Evolutionary conservation across 1,284 basidiomycete species (phyloP).

Genomic region (Sphaerobolus stellatus): DNA sequence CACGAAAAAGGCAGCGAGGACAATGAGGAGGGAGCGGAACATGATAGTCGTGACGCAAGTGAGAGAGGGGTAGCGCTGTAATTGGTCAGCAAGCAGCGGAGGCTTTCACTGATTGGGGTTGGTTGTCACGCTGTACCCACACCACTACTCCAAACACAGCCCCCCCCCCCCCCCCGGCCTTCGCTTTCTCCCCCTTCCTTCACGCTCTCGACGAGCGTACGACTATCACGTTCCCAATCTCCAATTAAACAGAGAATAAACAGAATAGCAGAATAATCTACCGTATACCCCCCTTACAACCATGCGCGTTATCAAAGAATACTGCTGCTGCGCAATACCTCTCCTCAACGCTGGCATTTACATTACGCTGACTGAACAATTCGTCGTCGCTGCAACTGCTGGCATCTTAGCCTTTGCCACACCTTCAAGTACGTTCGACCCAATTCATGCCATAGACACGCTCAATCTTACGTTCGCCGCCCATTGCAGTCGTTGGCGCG

Average conservation of each 20-base stretch:
- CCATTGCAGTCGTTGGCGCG: constrained; percentile 74
- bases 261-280: not conserved
- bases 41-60: constrained; percentile 27
- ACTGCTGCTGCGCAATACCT: constrained; percentile 84
- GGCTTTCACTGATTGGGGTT: too few relatives aligned
- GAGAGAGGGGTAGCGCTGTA: not conserved
- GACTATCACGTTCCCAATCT: not conserved
- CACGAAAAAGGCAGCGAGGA: constrained; percentile 36
- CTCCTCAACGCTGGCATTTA: constrained; percentile 87
- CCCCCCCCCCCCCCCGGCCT: not conserved
- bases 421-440: constrained; percentile 61
- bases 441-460: not conserved
- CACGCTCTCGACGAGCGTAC: not conserved
- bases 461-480: not conserved
- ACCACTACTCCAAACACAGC: not conserved
- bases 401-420: constrained; percentile 80
- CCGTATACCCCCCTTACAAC: constrained; percentile 13
- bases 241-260: not conserved
- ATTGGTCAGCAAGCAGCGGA: not conserved
- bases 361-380: constrained; percentile 73
- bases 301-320: constrained; percentile 59
- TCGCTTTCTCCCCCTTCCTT: not conserved
- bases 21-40: constrained; percentile 42
- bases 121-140: too few relatives aligned
- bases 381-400: constrained; percentile 64